A percentile compares a stretch with the other conserved stretches of the same genome.
phyloP scores from a whole-genome alignment of 345 rosid species.

The Turnera subulata region DNA sequence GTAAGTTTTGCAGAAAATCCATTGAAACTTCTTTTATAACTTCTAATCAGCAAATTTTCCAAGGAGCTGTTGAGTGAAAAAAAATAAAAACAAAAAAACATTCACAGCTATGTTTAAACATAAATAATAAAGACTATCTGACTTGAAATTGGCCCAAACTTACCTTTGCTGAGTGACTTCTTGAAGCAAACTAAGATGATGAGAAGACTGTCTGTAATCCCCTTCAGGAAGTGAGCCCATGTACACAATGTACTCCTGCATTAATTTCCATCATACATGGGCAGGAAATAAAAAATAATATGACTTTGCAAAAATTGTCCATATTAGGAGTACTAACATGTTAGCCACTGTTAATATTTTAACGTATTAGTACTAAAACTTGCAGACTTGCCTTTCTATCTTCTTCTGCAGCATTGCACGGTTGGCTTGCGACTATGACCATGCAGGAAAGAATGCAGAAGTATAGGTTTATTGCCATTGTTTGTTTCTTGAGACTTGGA shows the following conservation, averaged over 20 bases:
- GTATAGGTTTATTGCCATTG: no score
- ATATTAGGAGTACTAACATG: background rate
- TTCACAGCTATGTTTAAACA: background rate
- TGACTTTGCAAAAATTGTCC: background rate
- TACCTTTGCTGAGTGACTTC: background rate
- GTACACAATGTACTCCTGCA: constrained; percentile 1
- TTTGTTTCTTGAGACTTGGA: no score
- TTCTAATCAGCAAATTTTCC: background rate
- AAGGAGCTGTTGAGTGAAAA: background rate
- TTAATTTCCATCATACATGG: background rate
- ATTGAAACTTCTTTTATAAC: constrained; percentile 8
- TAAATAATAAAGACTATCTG: background rate
- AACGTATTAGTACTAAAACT: background rate
- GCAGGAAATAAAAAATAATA: background rate
- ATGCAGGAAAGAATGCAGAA: no score
- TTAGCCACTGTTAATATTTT: no score
- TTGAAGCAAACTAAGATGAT: background rate
- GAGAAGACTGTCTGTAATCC: constrained; percentile 1
- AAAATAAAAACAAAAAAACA: background rate
- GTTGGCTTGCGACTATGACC: background rate
- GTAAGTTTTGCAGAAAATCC: constrained; percentile 4
- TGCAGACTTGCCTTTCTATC: constrained; percentile 3
- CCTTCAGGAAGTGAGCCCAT: constrained; percentile 7
- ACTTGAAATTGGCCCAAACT: background rate
- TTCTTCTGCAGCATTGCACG: background rate